A percentile compares a stretch with the other conserved stretches of the same genome.
phyloP scores from a whole-genome alignment of 192 early-diverging fungal genomes.

The Linnemannia exigua region DNA sequence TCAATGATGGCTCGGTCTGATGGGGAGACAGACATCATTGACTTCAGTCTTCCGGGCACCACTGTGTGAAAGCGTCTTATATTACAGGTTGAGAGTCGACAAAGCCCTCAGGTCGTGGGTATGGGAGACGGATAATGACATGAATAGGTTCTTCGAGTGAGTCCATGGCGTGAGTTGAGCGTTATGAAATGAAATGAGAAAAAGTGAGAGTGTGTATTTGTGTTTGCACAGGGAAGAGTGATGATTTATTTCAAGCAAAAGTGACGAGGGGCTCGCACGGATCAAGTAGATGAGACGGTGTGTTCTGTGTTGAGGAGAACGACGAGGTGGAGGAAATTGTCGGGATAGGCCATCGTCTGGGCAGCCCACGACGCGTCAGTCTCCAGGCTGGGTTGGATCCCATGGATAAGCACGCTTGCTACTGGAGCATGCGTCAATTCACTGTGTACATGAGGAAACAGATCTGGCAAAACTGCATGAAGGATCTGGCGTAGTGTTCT shows the following conservation, averaged over 20 bases:
- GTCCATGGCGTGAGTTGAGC: conserved; percentile 21
- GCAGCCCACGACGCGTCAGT: conserved; percentile 79
- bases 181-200: not conserved
- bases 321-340: conserved; percentile 88
- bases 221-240: not conserved
- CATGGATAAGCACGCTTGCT: conserved; percentile 75
- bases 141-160: conserved; percentile 60
- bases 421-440: conserved; percentile 9
- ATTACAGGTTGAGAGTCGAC: conserved; percentile 67
- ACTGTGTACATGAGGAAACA: conserved; percentile 37
- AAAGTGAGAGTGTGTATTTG: not conserved
- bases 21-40: too few relatives aligned
- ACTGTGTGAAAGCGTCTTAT: not conserved
- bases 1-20: not conserved
- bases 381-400: conserved; percentile 70
- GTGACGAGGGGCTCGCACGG: conserved; percentile 1
- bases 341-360: conserved; percentile 78
- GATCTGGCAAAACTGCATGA: conserved; percentile 59
- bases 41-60: too few relatives aligned
- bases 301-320: not conserved
- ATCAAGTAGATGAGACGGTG: not conserved
- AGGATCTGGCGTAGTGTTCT: conserved; percentile 63
- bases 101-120: conserved; percentile 63
- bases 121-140: conserved; percentile 68
- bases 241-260: not conserved